Percentiles rank a stretch among this genome's conserved stretches.
phyloP scores from a whole-genome alignment of 1,284 basidiomycete species.

The Tilletia caries region DNA sequence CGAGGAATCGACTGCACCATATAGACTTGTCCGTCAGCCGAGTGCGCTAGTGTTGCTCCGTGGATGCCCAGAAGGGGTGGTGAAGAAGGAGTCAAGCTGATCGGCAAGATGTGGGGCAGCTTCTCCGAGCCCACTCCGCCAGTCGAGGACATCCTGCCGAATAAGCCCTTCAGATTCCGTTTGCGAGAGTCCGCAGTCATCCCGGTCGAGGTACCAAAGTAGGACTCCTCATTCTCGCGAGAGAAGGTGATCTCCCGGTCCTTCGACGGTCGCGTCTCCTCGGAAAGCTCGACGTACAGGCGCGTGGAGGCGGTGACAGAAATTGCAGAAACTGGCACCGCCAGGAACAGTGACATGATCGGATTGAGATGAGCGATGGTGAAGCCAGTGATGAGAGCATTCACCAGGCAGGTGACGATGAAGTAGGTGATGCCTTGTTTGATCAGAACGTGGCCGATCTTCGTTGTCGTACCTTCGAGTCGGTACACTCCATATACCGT shows the following conservation, averaged over 20 bases:
- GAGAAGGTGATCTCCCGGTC: slow-evolving; percentile 6
- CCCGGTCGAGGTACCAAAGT: not conserved
- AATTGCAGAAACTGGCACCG: slow-evolving; percentile 30
- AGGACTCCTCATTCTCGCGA: slow-evolving; percentile 11
- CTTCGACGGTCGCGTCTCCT: slow-evolving; percentile 27
- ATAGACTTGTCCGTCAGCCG: not conserved
- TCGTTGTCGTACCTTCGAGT: slow-evolving; percentile 25
- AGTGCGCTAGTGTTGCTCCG: not conserved
- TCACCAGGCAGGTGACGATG: slow-evolving; percentile 30
- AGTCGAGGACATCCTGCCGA: not conserved
- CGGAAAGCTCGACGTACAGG: slow-evolving; percentile 33
- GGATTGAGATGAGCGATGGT: slow-evolving; percentile 34
- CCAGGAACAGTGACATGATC: slow-evolving; percentile 34
- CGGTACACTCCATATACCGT: slow-evolving; percentile 35
- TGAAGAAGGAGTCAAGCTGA: not conserved
- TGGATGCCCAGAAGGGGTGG: not conserved
- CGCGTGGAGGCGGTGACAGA: slow-evolving; percentile 34
- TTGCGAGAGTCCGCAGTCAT: not conserved
- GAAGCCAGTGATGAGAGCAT: slow-evolving; percentile 30
- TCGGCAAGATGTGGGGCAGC: not conserved
- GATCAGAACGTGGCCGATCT: slow-evolving; percentile 34
- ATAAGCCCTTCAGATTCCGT: not conserved
- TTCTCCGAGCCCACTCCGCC: not conserved
- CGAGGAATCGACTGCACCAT: not conserved
- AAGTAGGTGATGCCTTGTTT: slow-evolving; percentile 42